These are phyloP conservation scores for Pseudozyma thailandica DNA, from an alignment of 1,284 basidiomycete species.

Conservation along the genomic window DNA sequence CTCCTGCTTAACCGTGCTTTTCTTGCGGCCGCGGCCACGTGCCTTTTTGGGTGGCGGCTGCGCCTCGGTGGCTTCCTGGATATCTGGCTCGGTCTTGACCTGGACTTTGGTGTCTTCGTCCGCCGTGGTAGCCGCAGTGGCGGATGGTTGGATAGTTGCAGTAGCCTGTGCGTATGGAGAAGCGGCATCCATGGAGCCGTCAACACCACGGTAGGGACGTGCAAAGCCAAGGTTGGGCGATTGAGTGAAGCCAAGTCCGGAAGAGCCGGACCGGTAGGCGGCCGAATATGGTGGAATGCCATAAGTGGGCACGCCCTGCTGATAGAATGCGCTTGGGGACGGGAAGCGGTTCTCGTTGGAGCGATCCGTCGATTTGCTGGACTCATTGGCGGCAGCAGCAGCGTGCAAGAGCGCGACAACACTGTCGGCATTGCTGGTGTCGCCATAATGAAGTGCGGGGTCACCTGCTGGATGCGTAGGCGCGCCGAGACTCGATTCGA, in stretches of 20 bases:
- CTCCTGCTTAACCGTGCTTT: conserved; percentile 29
- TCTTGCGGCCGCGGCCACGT: conserved; percentile 39
- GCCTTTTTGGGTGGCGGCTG: conserved; percentile 34
- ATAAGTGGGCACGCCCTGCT: conserved; percentile 52
- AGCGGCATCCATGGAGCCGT: conserved; percentile 31
- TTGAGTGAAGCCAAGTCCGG: conserved; percentile 45
- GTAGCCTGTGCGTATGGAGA: conserved; percentile 36
- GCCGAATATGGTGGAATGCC: conserved; percentile 50
- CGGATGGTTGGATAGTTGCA: conserved; percentile 35
- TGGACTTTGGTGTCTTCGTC: conserved; percentile 26
- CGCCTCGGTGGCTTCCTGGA: conserved; percentile 11
- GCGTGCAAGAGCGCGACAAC: conserved; percentile 48
- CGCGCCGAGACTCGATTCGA: conserved; percentile 37
- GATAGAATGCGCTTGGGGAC: conserved; percentile 56
- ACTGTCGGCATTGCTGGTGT: conserved; percentile 47
- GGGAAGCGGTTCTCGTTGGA: conserved; percentile 56
- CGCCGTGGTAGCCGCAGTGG: conserved; percentile 21
- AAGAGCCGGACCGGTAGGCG: conserved; percentile 45
- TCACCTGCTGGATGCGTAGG: conserved; percentile 38
- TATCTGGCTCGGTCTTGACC: conserved; percentile 34
- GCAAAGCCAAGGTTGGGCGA: conserved; percentile 49
- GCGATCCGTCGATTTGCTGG: conserved; percentile 39
- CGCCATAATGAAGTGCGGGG: conserved; percentile 45
- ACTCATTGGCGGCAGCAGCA: conserved; percentile 49
- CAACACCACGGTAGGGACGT: conserved; percentile 41